These are phyloP conservation scores for Rhodamnia argentea DNA, from an alignment of 345 rosid species.

Conservation along the genomic window DNA sequence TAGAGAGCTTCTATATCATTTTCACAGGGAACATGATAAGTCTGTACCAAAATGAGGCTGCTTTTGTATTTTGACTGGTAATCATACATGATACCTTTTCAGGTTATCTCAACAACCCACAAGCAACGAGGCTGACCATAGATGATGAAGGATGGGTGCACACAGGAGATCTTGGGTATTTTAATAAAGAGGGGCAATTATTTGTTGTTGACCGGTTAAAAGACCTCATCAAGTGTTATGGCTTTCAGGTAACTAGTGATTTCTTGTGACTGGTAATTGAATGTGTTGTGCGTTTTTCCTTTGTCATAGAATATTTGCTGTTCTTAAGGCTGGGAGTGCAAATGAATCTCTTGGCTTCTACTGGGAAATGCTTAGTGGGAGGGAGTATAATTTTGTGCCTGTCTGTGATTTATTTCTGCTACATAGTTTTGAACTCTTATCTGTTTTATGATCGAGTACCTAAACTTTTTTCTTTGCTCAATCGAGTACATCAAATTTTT, in stretches of 20 bases:
- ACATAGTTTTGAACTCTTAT: not conserved
- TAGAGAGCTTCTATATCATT: not conserved
- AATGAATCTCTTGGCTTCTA: not conserved
- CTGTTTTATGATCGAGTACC: not conserved
- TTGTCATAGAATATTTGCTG: not conserved
- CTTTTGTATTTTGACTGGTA: not conserved
- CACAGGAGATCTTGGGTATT: conserved; percentile 47
- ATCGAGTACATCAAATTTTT: not conserved
- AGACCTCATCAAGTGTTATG: conserved; percentile 41
- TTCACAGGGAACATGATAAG: not conserved
- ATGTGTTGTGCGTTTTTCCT: not conserved
- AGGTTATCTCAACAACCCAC: conserved; percentile 38
- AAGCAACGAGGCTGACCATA: conserved; percentile 30
- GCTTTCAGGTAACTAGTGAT: conserved; percentile 27
- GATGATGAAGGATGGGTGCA: conserved; percentile 37
- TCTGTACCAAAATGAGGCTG: not conserved
- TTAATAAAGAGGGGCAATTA: conserved; percentile 27
- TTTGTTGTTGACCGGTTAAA: conserved; percentile 39
- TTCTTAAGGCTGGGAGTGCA: not conserved
- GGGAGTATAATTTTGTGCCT: not conserved
- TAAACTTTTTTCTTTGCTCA: not conserved
- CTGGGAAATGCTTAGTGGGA: not conserved
- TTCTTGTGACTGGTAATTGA: not conserved
- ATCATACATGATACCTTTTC: not conserved
- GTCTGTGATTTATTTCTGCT: not conserved